Percentiles rank a stretch among this genome's conserved stretches.
Evolutionary conservation across 148 eudicot genomes (phyloP).

Genomic region (Rhododendron henanense): DNA sequence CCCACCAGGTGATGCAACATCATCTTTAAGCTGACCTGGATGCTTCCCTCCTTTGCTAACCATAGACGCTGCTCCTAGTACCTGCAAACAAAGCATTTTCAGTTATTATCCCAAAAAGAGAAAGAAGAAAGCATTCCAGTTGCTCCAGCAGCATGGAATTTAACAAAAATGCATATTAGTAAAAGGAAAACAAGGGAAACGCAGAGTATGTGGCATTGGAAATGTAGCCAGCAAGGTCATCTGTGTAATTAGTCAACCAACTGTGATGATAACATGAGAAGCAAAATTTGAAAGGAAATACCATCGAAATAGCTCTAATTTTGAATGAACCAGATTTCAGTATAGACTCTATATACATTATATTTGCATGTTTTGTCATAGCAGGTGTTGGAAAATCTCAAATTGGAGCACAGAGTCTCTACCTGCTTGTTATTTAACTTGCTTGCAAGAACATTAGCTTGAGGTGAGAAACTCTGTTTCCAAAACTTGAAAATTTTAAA

Average conservation of each 20-base stretch:
- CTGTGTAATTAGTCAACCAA: background rate
- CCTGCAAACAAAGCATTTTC: constrained; percentile 39
- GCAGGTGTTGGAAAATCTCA: background rate
- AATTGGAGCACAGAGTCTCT: background rate
- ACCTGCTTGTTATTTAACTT: background rate
- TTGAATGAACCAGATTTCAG: background rate
- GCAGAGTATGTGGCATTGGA: background rate
- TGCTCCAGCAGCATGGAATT: background rate
- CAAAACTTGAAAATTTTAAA: background rate
- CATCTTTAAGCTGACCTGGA: constrained; percentile 95
- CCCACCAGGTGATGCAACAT: constrained; percentile 88
- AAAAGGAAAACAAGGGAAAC: background rate
- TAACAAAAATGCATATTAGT: background rate
- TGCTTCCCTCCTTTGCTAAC: constrained; percentile 66
- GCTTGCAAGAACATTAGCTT: background rate
- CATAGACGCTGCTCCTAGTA: constrained; percentile 90
- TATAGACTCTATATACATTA: background rate
- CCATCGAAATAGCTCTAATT: background rate
- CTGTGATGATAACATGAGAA: background rate
- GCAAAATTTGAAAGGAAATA: background rate
- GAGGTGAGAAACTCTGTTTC: background rate
- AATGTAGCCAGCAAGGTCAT: background rate
- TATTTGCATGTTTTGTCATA: background rate
- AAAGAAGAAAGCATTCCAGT: background rate
- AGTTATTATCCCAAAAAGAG: background rate